Evolutionary conservation across 1,284 basidiomycete genomes (phyloP).

Genomic region (Abortiporus biennis): DNA sequence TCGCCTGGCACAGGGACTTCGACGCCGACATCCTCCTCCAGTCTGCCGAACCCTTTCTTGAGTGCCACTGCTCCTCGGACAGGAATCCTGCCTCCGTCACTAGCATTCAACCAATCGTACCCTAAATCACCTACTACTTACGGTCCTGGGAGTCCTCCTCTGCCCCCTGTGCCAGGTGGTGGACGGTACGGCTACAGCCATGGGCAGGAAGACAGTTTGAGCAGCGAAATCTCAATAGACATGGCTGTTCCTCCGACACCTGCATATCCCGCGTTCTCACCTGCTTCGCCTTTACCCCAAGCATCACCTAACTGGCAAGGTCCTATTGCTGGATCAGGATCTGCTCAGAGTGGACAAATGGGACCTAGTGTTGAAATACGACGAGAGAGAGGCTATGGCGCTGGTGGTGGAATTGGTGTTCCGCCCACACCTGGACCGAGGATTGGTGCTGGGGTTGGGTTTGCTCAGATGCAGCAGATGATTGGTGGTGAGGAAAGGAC

Average conservation of each 20-base stretch:
- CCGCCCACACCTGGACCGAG: constrained; percentile 57
- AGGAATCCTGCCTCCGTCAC: constrained; percentile 28
- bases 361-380: constrained; percentile 61
- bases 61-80: constrained; percentile 10
- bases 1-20: background rate
- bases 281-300: constrained; percentile 36
- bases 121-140: constrained; percentile 44
- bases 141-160: constrained; percentile 29
- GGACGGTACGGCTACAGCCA: constrained; percentile 7
- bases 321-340: constrained; percentile 42
- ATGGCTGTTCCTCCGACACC: constrained; percentile 46
- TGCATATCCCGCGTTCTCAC: constrained; percentile 66
- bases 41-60: constrained; percentile 11
- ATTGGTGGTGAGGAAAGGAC: constrained; percentile 10
- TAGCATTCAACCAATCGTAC: constrained; percentile 33
- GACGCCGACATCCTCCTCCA: constrained; percentile 6
- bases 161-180: constrained; percentile 14
- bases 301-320: constrained; percentile 50
- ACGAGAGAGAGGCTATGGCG: constrained; percentile 39
- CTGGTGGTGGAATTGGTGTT: constrained; percentile 23
- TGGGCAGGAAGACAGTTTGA: constrained; percentile 17
- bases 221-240: constrained; percentile 16
- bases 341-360: constrained; percentile 31
- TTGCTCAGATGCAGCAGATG: constrained; percentile 13
- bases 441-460: constrained; percentile 29